Conservation (phyloP, 2,329 filamentous ascomycete species). For the Epichloe brachyelytri region DNA sequence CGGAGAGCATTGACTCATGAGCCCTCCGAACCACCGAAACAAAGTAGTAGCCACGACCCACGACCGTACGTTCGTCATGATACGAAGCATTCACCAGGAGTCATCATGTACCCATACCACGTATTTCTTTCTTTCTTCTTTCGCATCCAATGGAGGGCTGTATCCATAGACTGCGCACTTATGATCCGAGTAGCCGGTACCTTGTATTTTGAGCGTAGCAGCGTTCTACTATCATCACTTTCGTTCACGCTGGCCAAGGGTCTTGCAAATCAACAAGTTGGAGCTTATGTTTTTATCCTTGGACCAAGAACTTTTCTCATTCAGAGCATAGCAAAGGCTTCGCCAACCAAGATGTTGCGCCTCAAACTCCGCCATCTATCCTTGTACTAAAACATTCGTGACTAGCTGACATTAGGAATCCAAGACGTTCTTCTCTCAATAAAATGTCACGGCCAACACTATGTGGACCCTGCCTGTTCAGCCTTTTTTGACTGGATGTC, state of each 20-base stretch:
- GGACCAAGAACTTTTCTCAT: too few species aligned
- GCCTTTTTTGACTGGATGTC: conserved; percentile 17
- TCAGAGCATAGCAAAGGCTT: neutral
- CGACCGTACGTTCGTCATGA: neutral
- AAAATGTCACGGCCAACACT: neutral
- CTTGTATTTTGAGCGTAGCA: too few species aligned
- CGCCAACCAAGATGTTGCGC: neutral
- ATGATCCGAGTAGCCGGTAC: neutral
- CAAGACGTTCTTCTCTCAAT: neutral
- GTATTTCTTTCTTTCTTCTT: neutral
- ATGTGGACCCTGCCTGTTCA: neutral
- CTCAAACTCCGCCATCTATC: neutral
- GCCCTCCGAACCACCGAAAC: neutral
- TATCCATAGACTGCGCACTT: neutral
- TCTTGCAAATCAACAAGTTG: too few species aligned
- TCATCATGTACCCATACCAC: neutral
- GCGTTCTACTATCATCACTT: too few species aligned
- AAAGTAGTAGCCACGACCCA: neutral
- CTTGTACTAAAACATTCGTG: neutral
- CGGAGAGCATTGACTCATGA: too few species aligned
- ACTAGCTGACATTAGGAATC: neutral
- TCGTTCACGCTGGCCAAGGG: too few species aligned
- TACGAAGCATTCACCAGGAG: neutral
- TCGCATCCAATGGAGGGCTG: neutral
- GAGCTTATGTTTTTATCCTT: too few species aligned